These are phyloP conservation scores for Pyrenochaeta sp. DNA, from an alignment of 2,329 filamentous ascomycete genomes.

Conservation along the genomic window DNA sequence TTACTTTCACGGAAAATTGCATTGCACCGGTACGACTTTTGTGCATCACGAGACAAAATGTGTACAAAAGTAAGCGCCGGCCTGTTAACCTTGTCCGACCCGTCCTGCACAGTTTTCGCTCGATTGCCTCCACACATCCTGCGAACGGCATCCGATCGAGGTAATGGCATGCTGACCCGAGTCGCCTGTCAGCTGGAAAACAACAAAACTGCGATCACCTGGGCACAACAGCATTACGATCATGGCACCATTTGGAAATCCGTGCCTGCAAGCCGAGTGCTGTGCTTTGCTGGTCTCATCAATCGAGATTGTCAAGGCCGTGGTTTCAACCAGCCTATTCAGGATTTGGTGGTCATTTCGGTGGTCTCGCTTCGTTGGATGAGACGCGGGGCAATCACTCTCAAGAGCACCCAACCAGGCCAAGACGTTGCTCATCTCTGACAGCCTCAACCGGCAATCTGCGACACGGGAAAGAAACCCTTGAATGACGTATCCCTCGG, in stretches of 20 bases:
- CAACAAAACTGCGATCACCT: conserved; percentile 7
- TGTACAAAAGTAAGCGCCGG: conserved; percentile 33
- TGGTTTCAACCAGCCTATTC: conserved; percentile 37
- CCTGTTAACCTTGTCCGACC: conserved; percentile 17
- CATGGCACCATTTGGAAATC: conserved; percentile 21
- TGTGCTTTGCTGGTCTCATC: conserved; percentile 25
- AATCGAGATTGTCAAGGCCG: conserved; percentile 35
- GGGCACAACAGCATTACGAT: conserved; percentile 16
- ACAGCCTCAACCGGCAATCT: conserved; percentile 46
- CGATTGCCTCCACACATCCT: conserved; percentile 19
- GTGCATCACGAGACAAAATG: conserved; percentile 41
- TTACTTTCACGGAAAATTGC: conserved; percentile 28
- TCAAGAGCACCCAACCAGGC: conserved; percentile 9
- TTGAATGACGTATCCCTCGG: conserved; percentile 46
- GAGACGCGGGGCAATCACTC: neutral
- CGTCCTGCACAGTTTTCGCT: conserved; percentile 17
- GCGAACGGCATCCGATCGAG: conserved; percentile 29
- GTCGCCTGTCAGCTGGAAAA: conserved; percentile 18
- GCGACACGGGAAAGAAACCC: conserved; percentile 40
- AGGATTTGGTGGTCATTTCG: conserved; percentile 22
- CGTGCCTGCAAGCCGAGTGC: conserved; percentile 19
- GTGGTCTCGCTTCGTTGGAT: conserved; percentile 9
- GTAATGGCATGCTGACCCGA: conserved; percentile 26
- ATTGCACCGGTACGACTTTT: conserved; percentile 28
- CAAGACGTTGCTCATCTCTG: conserved; percentile 33